A percentile compares a stretch with the other conserved stretches of the same genome.
These are phyloP conservation scores for barley (Hordeum vulgare) DNA, from an alignment of 176 grass and related monocot genomes.

Conservation along the genomic window MorexV3_pseudomolecules_assembly NC_058522.1:585918705-585919204, in stretches of 20 bases:
- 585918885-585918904: not conserved
- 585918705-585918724: slow-evolving; percentile 57
- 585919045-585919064: not conserved
- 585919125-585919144: not conserved
- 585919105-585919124: not conserved
- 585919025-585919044: not conserved
- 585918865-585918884: not conserved
- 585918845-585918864: slow-evolving; percentile 1
- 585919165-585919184: slow-evolving; percentile 57
- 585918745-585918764: slow-evolving; percentile 73
- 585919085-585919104: not conserved
- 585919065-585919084: not conserved
- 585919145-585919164: slow-evolving; percentile 89
- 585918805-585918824: not conserved
- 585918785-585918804: slow-evolving; percentile 41
- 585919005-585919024: not conserved
- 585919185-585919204: slow-evolving; percentile 56
- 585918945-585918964: not conserved
- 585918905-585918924: not conserved
- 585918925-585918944: not conserved
- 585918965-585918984: not conserved
- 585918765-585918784: slow-evolving; percentile 76
- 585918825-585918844: not conserved
- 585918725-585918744: slow-evolving; percentile 51
- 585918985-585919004: not conserved